Percentiles rank a stretch among this genome's conserved stretches.
Conservation (phyloP, 2,329 filamentous ascomycete species). For the Ophiosphaerella narmari region DNA sequence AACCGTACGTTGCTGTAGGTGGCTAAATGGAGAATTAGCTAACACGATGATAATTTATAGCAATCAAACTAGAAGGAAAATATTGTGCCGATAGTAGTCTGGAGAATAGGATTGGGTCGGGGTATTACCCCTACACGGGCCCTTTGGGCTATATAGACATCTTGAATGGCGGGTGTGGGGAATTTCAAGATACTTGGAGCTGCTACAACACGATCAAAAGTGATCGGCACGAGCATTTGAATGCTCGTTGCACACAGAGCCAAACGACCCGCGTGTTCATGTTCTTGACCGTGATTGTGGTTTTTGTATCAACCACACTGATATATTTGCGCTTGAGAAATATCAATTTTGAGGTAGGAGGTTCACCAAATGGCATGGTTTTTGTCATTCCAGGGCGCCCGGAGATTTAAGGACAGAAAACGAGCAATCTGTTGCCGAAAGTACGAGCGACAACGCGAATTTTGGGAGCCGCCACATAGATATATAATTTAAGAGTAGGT, state of each 20-base stretch:
- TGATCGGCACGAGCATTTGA: slow-evolving; percentile 1
- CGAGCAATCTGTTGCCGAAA: no score
- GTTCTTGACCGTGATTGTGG: slow-evolving; percentile 15
- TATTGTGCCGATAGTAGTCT: slow-evolving; percentile 7
- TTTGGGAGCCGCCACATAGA: no score
- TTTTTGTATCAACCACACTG: slow-evolving; percentile 7
- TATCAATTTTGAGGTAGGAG: neutral
- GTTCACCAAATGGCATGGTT: neutral
- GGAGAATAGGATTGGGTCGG: neutral
- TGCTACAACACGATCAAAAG: neutral
- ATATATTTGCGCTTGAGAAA: slow-evolving; percentile 7
- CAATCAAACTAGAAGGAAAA: slow-evolving; percentile 9
- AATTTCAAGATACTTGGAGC: no score
- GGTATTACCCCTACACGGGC: neutral
- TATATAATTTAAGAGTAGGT: no score
- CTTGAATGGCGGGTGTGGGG: slow-evolving; percentile 17
- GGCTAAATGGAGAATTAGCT: neutral
- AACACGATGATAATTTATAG: slow-evolving; percentile 9
- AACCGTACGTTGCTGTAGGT: slow-evolving; percentile 16
- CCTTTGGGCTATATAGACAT: slow-evolving; percentile 12
- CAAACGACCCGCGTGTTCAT: slow-evolving; percentile 23
- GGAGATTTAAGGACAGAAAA: no score
- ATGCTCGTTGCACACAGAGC: slow-evolving; percentile 15
- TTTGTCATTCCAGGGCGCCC: no score
- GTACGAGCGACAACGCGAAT: no score